Conservation (phyloP, 805 yeast genomes). For the Starmerella vaccinii region DNA sequence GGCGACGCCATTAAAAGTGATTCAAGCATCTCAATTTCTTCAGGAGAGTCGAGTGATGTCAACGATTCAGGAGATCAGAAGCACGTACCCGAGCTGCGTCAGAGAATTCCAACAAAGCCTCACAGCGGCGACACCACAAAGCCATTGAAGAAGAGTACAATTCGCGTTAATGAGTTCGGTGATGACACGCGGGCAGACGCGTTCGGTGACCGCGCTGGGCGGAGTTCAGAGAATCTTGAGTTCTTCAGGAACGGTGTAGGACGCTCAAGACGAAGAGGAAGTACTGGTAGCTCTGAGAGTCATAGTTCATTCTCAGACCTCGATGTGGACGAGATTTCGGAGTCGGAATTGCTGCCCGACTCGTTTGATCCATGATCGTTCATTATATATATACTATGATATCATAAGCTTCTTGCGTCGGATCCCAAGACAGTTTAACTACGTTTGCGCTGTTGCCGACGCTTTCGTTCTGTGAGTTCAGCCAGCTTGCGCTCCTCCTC, state of each 20-base stretch:
- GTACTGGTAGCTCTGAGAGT: not conserved
- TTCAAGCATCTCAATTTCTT: not conserved
- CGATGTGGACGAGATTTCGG: slow-evolving; percentile 36
- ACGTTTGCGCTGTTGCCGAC: not conserved
- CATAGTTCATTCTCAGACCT: slow-evolving; percentile 18
- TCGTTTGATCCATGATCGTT: not conserved
- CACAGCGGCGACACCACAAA: no score
- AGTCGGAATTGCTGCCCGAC: slow-evolving; percentile 22
- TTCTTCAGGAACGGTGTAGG: no score
- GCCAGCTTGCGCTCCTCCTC: slow-evolving; percentile 47
- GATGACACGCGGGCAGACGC: no score
- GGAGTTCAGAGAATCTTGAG: no score
- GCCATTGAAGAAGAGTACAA: not conserved
- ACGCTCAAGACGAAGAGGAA: no score
- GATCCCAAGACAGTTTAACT: not conserved
- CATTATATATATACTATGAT: no score
- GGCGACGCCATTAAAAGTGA: no score
- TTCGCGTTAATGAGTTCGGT: not conserved
- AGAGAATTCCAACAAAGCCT: no score
- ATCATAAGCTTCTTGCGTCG: not conserved
- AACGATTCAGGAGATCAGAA: not conserved
- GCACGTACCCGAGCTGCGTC: no score
- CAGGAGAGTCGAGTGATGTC: not conserved
- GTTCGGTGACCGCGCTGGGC: no score
- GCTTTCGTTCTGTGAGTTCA: slow-evolving; percentile 31